Conservation (phyloP, 2,329 filamentous ascomycete genomes). For the Sporothrix brunneoviolacea region DNA sequence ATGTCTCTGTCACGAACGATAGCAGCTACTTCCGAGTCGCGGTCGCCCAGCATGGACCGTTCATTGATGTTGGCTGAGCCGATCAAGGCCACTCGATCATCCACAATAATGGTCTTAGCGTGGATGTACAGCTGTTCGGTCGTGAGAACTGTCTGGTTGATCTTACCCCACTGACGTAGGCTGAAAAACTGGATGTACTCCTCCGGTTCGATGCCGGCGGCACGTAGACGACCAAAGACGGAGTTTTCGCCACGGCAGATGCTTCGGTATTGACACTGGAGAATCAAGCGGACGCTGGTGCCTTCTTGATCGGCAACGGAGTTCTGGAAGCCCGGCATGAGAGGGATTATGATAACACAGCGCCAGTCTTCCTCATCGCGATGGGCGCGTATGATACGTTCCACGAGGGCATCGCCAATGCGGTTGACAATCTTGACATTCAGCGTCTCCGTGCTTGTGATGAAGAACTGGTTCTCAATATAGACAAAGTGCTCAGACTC, state of each 20-base stretch:
- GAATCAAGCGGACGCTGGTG: constrained; percentile 87
- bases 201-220: constrained; percentile 79
- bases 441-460: constrained; percentile 85
- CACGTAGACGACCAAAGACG: constrained; percentile 79
- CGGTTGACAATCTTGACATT: constrained; percentile 83
- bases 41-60: constrained; percentile 83
- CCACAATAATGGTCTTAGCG: constrained; percentile 92
- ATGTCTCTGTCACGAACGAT: constrained; percentile 90
- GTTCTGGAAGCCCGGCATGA: constrained; percentile 98
- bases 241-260: constrained; percentile 90
- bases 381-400: constrained; percentile 79
- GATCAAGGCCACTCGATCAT: constrained; percentile 88
- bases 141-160: constrained; percentile 75
- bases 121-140: constrained; percentile 98
- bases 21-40: constrained; percentile 88
- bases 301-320: constrained; percentile 91
- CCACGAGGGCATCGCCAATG: constrained; percentile 89
- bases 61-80: constrained; percentile 99
- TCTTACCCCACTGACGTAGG: constrained; percentile 83
- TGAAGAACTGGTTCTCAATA: constrained; percentile 98
- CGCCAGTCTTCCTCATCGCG: constrained; percentile 85
- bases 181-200: constrained; percentile 96
- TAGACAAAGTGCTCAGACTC: constrained; percentile 96
- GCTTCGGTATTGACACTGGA: constrained; percentile 94
- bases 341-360: constrained; percentile 79